phyloP scores from a whole-genome alignment of 1,284 basidiomycete species.

The Marasmius sp. region DNA sequence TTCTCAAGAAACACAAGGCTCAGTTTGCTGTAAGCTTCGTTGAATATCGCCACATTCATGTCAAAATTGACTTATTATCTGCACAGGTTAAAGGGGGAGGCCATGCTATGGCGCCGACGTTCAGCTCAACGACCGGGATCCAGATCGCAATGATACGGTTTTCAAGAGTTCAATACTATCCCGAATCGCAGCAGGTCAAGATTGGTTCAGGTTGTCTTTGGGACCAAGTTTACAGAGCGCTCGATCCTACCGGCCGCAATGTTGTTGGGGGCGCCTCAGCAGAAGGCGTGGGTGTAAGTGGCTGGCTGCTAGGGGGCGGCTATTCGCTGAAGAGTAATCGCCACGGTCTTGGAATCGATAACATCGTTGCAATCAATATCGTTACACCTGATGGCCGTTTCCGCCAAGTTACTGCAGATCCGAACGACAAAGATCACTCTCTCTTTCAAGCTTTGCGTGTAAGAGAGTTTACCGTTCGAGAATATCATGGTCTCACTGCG shows the following conservation, averaged over 20 bases:
- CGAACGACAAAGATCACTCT: constrained; percentile 18
- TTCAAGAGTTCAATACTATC: constrained; percentile 33
- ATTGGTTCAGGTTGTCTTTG: constrained; percentile 47
- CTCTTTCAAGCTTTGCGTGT: constrained; percentile 43
- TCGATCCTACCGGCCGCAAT: constrained; percentile 33
- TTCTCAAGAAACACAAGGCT: background rate
- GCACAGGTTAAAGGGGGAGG: constrained; percentile 46
- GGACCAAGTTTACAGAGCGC: constrained; percentile 42
- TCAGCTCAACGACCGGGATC: constrained; percentile 49
- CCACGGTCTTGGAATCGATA: constrained; percentile 43
- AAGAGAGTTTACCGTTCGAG: too few relatives aligned
- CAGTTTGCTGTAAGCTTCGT: background rate
- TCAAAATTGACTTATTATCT: background rate
- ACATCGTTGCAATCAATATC: constrained; percentile 34
- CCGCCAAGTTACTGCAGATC: constrained; percentile 24
- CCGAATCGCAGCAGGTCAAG: constrained; percentile 27
- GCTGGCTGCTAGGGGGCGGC: constrained; percentile 45
- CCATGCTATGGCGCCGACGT: constrained; percentile 42
- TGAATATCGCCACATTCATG: background rate
- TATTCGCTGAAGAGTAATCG: constrained; percentile 42
- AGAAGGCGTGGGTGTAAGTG: constrained; percentile 38
- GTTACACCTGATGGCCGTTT: constrained; percentile 41
- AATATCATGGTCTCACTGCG: too few relatives aligned
- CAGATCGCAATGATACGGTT: constrained; percentile 47
- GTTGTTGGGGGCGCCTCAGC: constrained; percentile 39